Evolutionary conservation across 139 green algal species (phyloP).

Genomic region (Chlamydomonas schloesseri): DNA sequence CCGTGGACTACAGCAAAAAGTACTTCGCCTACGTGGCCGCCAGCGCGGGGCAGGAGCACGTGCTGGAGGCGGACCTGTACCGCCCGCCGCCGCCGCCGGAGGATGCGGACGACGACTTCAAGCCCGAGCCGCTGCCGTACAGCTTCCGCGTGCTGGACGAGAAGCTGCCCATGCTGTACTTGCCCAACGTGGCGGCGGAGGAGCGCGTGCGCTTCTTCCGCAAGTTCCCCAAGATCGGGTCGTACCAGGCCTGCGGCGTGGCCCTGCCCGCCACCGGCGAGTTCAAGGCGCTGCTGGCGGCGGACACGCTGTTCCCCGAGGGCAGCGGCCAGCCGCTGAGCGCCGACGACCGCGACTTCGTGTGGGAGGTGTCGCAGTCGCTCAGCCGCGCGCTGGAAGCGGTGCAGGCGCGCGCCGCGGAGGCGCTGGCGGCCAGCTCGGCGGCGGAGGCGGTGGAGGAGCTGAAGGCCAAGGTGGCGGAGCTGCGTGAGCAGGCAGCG

Average conservation of each 20-base stretch:
- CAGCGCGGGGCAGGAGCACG: conserved; percentile 62
- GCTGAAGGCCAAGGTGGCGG: neutral
- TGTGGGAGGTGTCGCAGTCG: conserved; percentile 56
- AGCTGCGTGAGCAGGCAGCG: conserved; percentile 17
- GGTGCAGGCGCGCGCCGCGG: neutral
- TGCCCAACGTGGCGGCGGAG: conserved; percentile 62
- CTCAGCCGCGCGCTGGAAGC: neutral
- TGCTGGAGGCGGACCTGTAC: conserved; percentile 50
- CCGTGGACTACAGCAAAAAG: conserved; percentile 67
- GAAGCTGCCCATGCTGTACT: conserved; percentile 65
- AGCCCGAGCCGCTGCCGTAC: conserved; percentile 50
- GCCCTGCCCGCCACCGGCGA: conserved; percentile 21
- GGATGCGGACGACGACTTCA: conserved; percentile 52
- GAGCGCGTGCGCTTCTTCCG: conserved; percentile 64
- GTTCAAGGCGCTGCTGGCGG: conserved; percentile 68
- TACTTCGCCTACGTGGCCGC: conserved; percentile 66
- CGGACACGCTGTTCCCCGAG: conserved; percentile 72
- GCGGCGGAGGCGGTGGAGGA: conserved; percentile 26
- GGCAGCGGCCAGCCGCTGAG: conserved; percentile 63
- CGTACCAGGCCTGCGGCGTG: conserved; percentile 50
- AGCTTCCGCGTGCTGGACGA: conserved; percentile 79
- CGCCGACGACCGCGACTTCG: conserved; percentile 62
- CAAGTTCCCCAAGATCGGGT: conserved; percentile 64
- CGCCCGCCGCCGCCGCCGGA: conserved; percentile 51
- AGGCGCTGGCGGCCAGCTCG: neutral